These are phyloP conservation scores for Pinus albicaulis DNA, from an alignment of 75 land plant genomes.

Conservation along the genomic window DNA sequence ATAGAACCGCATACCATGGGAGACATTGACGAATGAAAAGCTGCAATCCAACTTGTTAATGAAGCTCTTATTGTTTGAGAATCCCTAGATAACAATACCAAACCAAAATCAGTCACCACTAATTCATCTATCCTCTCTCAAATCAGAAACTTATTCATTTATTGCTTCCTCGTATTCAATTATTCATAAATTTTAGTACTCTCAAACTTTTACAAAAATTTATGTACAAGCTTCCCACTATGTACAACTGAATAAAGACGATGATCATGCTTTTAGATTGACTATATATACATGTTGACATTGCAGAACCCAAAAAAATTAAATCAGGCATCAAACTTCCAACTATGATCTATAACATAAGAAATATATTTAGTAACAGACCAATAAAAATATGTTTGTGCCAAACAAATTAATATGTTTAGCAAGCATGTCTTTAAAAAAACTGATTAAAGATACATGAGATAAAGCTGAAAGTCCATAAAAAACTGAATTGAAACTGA, in stretches of 20 bases:
- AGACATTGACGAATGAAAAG: constrained; percentile 41
- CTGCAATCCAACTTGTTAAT: constrained; percentile 35
- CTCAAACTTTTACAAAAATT: not conserved
- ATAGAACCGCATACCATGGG: constrained; percentile 21
- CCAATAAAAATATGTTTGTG: too few relatives aligned
- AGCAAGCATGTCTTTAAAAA: too few relatives aligned
- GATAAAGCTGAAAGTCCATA: too few relatives aligned
- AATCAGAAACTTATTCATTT: not conserved
- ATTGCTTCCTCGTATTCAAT: not conserved
- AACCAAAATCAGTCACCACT: not conserved
- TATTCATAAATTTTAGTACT: not conserved
- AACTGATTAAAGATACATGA: too few relatives aligned
- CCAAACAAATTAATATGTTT: too few relatives aligned
- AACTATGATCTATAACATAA: too few relatives aligned
- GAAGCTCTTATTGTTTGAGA: constrained; percentile 24
- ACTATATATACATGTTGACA: not conserved
- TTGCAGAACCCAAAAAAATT: not conserved
- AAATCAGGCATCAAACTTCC: not conserved
- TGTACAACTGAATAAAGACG: not conserved
- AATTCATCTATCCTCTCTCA: not conserved
- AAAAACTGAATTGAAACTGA: too few relatives aligned
- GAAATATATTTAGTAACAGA: too few relatives aligned
- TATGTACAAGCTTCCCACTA: not conserved
- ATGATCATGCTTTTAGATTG: not conserved
- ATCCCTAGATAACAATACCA: constrained; percentile 9